Evolutionary conservation across 1,139 yeast species (phyloP), one percentile per base, ranked within the genome.

Genomic region (Suhomyces yuchorum): DNA sequence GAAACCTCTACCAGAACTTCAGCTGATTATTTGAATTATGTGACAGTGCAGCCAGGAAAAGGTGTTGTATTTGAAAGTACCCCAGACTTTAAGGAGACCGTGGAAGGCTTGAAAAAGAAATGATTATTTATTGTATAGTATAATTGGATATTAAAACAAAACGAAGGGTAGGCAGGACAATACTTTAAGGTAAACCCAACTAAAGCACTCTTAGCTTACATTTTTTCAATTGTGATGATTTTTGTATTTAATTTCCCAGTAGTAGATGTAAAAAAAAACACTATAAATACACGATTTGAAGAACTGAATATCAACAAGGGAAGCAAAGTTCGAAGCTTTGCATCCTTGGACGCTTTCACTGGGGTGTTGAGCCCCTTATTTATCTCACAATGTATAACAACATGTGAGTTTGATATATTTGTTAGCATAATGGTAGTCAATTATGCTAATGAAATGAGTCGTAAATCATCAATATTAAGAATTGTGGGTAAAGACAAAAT

Each of bases 11-110:
- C 37, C 51, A 54, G 39, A 43, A 57, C 51, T 8, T 61, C 68
- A 14, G 61, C 62, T n/a, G 84, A 79, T 53, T 77, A 70, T 51
- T 63, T 80, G 48, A 78, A 75, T 50, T 75, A 75, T 51, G 81
- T 71, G 2, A 67, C 73, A 0, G 71, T 79, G 2, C 62, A 64
- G 11, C 63, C 71, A 36, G 79, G 77, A 1, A 68, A 70, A 43
- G 63, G 61, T 0, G 75, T 75, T 1, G 63, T 60, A 9, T 76
- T 76, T 56, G 65, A 69, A 52, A 76, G 73, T 45, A 74, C 81
- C 0, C 70, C 75, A 1, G 67, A 75, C 52, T 78, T 78, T 54
- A 53, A 60, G 38, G 68, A 69, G 28, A 63, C 80, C 4, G 74
- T 76, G 3, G 50, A 66, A 19, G 56, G 67, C 12, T 24, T 43